Conservation (phyloP, 2,329 filamentous ascomycete species). For the Clonostachys rosea region DNA sequence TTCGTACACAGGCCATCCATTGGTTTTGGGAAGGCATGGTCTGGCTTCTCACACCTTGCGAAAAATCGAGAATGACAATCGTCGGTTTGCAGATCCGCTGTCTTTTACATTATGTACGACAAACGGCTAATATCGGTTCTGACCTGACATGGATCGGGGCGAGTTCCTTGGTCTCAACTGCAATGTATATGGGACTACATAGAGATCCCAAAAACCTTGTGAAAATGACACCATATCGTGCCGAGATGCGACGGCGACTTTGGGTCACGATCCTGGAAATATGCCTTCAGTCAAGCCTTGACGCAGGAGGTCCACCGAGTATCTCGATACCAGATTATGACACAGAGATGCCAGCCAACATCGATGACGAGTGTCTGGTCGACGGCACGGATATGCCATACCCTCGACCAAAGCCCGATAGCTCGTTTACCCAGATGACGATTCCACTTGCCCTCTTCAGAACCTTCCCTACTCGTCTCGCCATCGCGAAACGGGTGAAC, state of each 20-base stretch:
- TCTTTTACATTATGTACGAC: conserved; percentile 35
- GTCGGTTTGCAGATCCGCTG: conserved; percentile 42
- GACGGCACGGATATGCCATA: conserved; percentile 7
- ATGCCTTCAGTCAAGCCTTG: conserved; percentile 35
- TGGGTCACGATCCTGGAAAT: conserved; percentile 52
- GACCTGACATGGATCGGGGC: conserved; percentile 42
- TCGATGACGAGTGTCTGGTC: conserved; percentile 37
- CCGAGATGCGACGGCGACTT: conserved; percentile 43
- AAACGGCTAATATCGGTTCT: conserved; percentile 27
- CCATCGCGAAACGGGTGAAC: conserved; percentile 35
- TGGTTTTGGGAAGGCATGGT: conserved; percentile 56
- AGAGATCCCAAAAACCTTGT: conserved; percentile 37
- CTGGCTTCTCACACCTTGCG: conserved; percentile 47
- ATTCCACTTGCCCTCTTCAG: conserved; percentile 33
- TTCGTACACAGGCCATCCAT: conserved; percentile 41
- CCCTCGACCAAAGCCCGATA: conserved; percentile 20
- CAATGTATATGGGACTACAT: conserved; percentile 46
- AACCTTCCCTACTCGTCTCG: conserved; percentile 36
- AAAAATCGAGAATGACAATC: conserved; percentile 45
- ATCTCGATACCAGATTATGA: conserved; percentile 40
- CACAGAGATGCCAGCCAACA: conserved; percentile 41
- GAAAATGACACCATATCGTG: conserved; percentile 22
- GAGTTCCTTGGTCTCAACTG: conserved; percentile 36
- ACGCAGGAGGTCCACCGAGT: conserved; percentile 38
- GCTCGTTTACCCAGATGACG: conserved; percentile 31